Evolutionary conservation across 176 grass and related monocot species (phyloP).

Genomic region (Aegilops longissima): DNA sequence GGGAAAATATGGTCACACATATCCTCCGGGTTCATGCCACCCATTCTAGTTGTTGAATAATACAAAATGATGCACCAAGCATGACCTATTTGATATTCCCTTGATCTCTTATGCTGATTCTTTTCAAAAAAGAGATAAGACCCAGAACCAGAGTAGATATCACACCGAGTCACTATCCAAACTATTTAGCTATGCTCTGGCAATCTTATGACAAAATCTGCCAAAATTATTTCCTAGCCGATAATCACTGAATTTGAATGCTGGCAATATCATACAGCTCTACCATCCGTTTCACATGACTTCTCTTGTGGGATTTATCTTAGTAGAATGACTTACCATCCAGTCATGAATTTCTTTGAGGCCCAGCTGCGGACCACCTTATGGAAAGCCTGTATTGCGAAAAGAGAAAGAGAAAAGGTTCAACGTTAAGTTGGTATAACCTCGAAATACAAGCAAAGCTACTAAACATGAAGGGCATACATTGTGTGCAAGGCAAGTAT

Average conservation of each 20-base stretch:
- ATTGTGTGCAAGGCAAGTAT: too few relatives aligned
- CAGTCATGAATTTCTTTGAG: too few relatives aligned
- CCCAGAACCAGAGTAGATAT: neutral
- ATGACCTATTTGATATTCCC: neutral
- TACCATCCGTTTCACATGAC: too few relatives aligned
- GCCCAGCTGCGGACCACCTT: too few relatives aligned
- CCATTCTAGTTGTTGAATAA: neutral
- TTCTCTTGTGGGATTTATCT: too few relatives aligned
- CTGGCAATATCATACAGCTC: too few relatives aligned
- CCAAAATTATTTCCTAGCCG: neutral
- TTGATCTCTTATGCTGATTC: neutral
- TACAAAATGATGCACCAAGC: neutral
- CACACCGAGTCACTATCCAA: neutral
- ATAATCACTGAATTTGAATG: neutral
- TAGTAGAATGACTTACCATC: too few relatives aligned
- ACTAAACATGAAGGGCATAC: too few relatives aligned
- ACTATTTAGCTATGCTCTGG: neutral
- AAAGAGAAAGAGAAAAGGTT: too few relatives aligned
- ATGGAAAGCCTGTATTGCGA: too few relatives aligned
- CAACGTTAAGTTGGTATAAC: too few relatives aligned
- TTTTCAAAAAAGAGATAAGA: neutral
- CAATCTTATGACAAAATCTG: neutral
- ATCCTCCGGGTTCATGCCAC: neutral
- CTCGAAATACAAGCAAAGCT: too few relatives aligned
- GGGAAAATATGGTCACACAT: neutral